Evolutionary conservation across 2,329 filamentous ascomycete species (phyloP), one percentile per base, ranked within the genome.

Genomic region (Penicillium fuscoglaucum): DNA sequence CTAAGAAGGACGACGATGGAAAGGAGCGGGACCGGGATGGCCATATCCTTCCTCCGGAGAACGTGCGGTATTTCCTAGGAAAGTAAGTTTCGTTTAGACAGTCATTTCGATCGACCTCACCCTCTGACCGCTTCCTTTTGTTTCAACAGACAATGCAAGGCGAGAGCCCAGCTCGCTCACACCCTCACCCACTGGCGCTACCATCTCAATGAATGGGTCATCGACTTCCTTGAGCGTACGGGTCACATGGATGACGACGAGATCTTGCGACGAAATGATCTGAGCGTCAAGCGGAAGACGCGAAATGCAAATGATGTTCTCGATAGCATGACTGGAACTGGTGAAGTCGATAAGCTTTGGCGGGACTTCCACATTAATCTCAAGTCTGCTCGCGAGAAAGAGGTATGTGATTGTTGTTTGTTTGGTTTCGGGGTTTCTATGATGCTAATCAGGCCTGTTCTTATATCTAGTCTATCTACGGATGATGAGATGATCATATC

Each of bases 151-250:
- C 80, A 82, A 59, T 90, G 87, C 76, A 84, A 82, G 67, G 75
- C 77, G 33, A 88, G 88, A 63, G 89, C 90, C 0, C 80, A 86
- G 62, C 87, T 87, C 40, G 87, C 89, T 0, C 90, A 93, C 68
- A 83, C 82, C 1, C 80, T 93, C 4, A 82, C 86, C 5, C 90
- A 95, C 74, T 93, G 90, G 90, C 87, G 88, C 57, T 84, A 84
- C 59, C 84, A 87, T 46, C 83, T 93, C n/a, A 87, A 90, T 68
- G 82, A 87, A 62, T 90, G 84, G 82, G 87, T 93, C 0, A 79
- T 88, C 26, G 80, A 82, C 29, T 84, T 83, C 53, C 83, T 95
- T 0, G 74, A 80, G 26, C 72, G 72, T 1, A 80, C 87, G 58
- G 86, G 85, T 0, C 82, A 88, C 62, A 79, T 88, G 61, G 78